Percentiles rank a stretch among this genome's conserved stretches.
These are phyloP conservation scores for Melaleuca quinquenervia DNA, from an alignment of 345 rosid genomes.

Conservation along the genomic window DNA sequence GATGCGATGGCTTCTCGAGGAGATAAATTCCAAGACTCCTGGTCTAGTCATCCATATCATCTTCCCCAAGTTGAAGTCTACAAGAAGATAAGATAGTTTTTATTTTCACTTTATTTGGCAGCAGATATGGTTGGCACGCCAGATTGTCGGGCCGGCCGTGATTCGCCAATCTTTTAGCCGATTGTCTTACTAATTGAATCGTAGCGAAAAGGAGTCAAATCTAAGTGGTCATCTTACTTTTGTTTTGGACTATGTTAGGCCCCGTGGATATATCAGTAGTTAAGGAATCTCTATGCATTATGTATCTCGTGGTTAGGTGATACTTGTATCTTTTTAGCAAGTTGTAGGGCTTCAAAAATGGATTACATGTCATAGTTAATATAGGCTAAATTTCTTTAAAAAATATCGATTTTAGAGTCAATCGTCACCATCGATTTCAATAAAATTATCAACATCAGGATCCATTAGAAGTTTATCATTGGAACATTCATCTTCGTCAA, in stretches of 20 bases:
- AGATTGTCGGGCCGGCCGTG: background rate
- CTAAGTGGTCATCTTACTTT: background rate
- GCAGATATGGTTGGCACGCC: background rate
- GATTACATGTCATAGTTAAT: background rate
- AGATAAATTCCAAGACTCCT: background rate
- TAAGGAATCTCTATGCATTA: too few relatives aligned
- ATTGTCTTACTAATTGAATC: background rate
- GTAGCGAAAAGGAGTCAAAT: background rate
- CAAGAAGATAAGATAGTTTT: background rate
- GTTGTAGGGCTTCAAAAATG: background rate
- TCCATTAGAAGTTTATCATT: background rate
- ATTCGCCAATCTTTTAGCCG: background rate
- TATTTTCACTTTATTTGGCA: background rate
- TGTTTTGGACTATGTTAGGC: background rate
- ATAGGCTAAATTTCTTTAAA: background rate
- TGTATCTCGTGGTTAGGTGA: too few relatives aligned
- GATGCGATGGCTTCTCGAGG: background rate
- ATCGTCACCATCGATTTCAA: background rate
- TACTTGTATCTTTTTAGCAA: background rate
- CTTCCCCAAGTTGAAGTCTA: background rate
- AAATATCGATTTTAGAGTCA: background rate
- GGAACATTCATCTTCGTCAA: background rate
- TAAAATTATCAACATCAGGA: background rate
- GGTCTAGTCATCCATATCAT: background rate
- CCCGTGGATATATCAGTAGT: too few relatives aligned